Evolutionary conservation across 225 moss, liverwort and hornwort species (phyloP).

Genomic region (Pseudisothecium myosuroides): DNA sequence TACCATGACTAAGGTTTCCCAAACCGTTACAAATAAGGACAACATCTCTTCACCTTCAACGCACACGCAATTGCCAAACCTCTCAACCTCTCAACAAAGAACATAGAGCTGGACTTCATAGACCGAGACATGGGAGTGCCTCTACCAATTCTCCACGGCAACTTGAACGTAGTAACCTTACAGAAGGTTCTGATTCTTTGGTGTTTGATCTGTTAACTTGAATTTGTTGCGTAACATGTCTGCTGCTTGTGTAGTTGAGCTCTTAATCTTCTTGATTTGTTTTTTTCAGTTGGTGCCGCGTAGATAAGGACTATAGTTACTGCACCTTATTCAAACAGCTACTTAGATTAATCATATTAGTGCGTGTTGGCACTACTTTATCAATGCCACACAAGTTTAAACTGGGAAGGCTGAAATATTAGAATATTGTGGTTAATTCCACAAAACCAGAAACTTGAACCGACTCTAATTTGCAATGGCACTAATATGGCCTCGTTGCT

Average conservation of each 20-base stretch:
- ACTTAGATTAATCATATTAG: background rate
- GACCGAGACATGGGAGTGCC: slow-evolving; percentile 48
- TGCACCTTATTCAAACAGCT: background rate
- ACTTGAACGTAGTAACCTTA: background rate
- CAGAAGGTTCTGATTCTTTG: background rate
- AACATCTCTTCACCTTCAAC: background rate
- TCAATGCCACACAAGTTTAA: background rate
- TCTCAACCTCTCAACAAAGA: too few species aligned
- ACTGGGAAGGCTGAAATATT: too few species aligned
- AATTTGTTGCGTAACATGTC: background rate
- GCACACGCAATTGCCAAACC: background rate
- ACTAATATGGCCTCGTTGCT: too few species aligned
- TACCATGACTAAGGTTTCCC: too few species aligned
- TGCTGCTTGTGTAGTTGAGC: too few species aligned
- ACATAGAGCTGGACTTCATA: slow-evolving; percentile 49
- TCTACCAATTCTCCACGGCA: background rate
- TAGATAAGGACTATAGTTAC: background rate
- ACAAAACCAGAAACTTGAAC: background rate
- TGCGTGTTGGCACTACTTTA: background rate
- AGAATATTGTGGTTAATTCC: too few species aligned
- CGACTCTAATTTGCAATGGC: background rate
- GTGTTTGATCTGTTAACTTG: background rate
- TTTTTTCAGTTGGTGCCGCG: background rate
- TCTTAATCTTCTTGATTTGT: background rate
- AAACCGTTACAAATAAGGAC: too few species aligned